Evolutionary conservation across 1,284 basidiomycete genomes (phyloP).

Genomic region (Irpex lacteus): DNA sequence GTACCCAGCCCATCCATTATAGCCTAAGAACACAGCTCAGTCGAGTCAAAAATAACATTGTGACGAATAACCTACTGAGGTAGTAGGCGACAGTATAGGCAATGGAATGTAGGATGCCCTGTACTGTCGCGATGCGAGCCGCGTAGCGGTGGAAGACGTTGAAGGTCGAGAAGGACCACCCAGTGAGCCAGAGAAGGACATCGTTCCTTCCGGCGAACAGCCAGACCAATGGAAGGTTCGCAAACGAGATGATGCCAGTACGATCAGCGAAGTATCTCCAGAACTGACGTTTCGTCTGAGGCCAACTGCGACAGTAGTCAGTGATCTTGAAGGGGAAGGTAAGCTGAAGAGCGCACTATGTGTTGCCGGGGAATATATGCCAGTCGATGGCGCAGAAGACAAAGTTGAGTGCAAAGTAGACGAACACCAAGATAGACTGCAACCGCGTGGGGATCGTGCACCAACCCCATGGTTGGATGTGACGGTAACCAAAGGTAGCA

Average conservation of each 20-base stretch:
- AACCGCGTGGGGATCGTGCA: not conserved
- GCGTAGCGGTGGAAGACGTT: not conserved
- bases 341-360: not conserved
- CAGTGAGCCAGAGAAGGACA: not conserved
- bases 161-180: constrained; percentile 1
- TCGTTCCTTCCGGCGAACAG: not conserved
- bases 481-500: not conserved
- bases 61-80: not conserved
- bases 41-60: not conserved
- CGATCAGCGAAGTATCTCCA: constrained; percentile 1
- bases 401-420: not conserved
- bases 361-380: not conserved
- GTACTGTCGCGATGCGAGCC: not conserved
- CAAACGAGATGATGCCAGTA: not conserved
- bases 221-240: not conserved
- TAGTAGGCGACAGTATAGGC: not conserved
- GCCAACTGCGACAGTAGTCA: not conserved
- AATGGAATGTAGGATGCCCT: not conserved
- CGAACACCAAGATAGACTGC: not conserved
- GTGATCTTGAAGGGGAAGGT: not conserved
- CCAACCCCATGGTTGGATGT: not conserved
- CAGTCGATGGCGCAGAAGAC: not conserved
- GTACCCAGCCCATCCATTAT: not conserved
- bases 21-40: not conserved
- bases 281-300: not conserved